Evolutionary conservation across 495 filamentous ascomycete species (phyloP), one percentile per base, ranked within the genome.

Genomic region (Podospora comata): DNA sequence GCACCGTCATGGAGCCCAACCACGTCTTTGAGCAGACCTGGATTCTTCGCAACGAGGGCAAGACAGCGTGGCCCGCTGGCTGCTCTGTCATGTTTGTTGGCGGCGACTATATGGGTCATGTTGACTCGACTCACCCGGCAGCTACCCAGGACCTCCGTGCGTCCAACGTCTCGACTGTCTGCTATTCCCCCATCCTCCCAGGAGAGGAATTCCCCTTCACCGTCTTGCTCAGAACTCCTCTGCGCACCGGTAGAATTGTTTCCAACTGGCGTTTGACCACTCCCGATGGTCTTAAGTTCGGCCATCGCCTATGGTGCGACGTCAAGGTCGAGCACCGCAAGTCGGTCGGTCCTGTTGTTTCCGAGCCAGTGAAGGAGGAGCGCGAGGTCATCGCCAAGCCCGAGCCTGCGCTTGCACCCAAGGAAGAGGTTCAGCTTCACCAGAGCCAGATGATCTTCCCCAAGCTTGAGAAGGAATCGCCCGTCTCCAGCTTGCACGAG

Each of bases 251-350:
- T 26, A 89, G 90, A 69, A 81, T 88, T 68, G 93, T 97, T 71
- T 97, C 94, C 11, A 97, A 97, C 85, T 99, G 96, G 96, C 92
- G 94, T 67, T 85, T 98, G 72, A 95, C 93, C 70, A 86, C 91
- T 60, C 85, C 89, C 28, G 89, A 94, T 68, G 93, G 94, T 32
- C 82, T 83, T 66, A 88, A 90, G 57, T 97, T 99, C 68, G 95
- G 95, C 60, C 92, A 96, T 80, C 89, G 91, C 73, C 82, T 99
- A 48, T 99, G 95, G 95, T 97, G 94, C 76, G 93, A 97, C 68
- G 84, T 99, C 70, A 84, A 87, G 65, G 91, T 97, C 27, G 71
- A 84, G 68, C 72, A 70, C 48, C 71, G 73, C 3, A 75, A 71
- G 75, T 39, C 56, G 2, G 53, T 60, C 26, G 60, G 58, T 28